phyloP scores from a whole-genome alignment of 2,329 filamentous ascomycete genomes.

The Chrysosporium keratinophilum region DNA sequence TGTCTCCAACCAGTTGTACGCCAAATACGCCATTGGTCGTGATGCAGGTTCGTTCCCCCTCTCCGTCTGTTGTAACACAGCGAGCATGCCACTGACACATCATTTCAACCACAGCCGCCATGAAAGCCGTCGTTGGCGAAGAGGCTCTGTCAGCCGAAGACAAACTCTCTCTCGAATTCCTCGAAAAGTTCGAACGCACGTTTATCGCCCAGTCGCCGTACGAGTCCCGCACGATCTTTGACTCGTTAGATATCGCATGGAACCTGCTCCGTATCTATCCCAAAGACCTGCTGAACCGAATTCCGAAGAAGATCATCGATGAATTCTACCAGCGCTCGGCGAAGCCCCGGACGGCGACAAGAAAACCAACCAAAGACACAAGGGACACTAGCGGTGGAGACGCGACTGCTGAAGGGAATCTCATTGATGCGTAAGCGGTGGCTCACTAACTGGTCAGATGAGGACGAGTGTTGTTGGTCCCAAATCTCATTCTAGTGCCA shows the following conservation, averaged over 20 bases:
- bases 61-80: background rate
- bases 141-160: conserved; percentile 92
- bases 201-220: conserved; percentile 91
- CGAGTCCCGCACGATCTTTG: conserved; percentile 81
- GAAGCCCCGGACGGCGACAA: conserved; percentile 25
- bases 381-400: conserved; percentile 33
- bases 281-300: conserved; percentile 95
- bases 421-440: conserved; percentile 32
- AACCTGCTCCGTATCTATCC: conserved; percentile 92
- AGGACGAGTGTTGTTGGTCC: background rate
- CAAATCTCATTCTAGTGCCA: background rate
- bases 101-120: conserved; percentile 51
- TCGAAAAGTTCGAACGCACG: conserved; percentile 94
- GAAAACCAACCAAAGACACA: conserved; percentile 36
- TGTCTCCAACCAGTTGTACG: conserved; percentile 98
- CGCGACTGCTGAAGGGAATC: conserved; percentile 26
- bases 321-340: conserved; percentile 63
- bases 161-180: conserved; percentile 93
- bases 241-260: conserved; percentile 94
- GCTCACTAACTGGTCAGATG: background rate
- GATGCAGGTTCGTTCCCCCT: conserved; percentile 52
- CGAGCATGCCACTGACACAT: background rate
- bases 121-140: conserved; percentile 99
- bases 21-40: conserved; percentile 98
- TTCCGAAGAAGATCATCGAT: conserved; percentile 70